Percentiles rank a stretch among this genome's conserved stretches.
phyloP scores from a whole-genome alignment of 176 grass and related monocot genomes.

The Cenchrus americanus region DNA sequence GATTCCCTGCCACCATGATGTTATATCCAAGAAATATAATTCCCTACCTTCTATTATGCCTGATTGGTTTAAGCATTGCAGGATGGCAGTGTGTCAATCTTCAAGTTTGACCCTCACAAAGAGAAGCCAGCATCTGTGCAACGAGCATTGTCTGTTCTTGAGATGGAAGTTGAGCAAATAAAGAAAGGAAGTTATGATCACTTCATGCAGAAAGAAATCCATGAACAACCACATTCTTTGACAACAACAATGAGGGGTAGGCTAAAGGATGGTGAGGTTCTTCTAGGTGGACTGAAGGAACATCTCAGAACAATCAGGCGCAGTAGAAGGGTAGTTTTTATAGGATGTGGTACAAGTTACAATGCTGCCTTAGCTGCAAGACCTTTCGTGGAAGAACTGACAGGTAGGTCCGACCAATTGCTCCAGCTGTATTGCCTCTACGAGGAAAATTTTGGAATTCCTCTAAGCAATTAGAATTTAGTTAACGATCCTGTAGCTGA shows the following conservation, averaged over 20 bases:
- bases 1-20: background rate
- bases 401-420: slow-evolving; percentile 51
- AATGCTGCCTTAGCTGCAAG: slow-evolving; percentile 86
- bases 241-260: slow-evolving; percentile 96
- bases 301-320: slow-evolving; percentile 81
- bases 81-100: slow-evolving; percentile 86
- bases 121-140: slow-evolving; percentile 91
- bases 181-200: slow-evolving; percentile 94
- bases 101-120: slow-evolving; percentile 82
- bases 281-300: slow-evolving; percentile 92
- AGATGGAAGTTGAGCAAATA: slow-evolving; percentile 99
- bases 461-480: background rate
- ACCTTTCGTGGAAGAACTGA: slow-evolving; percentile 89
- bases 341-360: slow-evolving; percentile 96
- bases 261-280: slow-evolving; percentile 70
- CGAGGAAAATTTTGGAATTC: background rate
- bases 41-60: slow-evolving; percentile 1
- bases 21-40: background rate
- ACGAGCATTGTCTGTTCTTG: slow-evolving; percentile 88
- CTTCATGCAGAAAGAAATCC: slow-evolving; percentile 98
- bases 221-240: slow-evolving; percentile 88
- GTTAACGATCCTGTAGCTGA: background rate
- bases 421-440: background rate
- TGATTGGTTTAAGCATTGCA: slow-evolving; percentile 38
- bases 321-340: slow-evolving; percentile 82